Evolutionary conservation across 106 monocot species (phyloP), one percentile per base, ranked within the genome.

Genomic region (Dactylorhiza incarnata): DNA sequence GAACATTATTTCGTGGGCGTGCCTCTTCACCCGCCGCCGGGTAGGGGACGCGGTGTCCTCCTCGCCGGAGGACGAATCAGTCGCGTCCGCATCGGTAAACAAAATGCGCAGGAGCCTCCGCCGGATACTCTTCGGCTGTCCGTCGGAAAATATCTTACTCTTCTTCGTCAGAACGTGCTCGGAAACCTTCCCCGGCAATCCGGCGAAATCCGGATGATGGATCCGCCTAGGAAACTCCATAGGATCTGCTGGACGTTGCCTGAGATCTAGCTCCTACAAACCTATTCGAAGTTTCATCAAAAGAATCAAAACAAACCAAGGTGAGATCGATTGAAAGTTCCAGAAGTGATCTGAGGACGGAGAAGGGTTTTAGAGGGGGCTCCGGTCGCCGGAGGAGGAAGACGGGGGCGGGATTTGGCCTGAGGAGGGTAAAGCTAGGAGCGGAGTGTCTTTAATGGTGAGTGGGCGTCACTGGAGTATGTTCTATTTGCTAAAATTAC

Each of bases 21-120:
- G 79, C 63, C 74, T 62, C 79, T 67, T 79, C 29, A 67, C 56
- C 0, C 73, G 73, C 0, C 45, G 49, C 8, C 72, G 22, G 37
- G 1, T 1, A 0, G 5, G 29, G 25, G 17, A 2, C 3, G 25
- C 54, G 0, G 44, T 4, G 22, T 66, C 79, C 26, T 73, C 73
- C 15, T 80, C 79, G 17, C 49, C 23, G 45, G 74, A 74, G 16
- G 79, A 80, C 5, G 79, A 80, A 56, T 80, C 74, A 10, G 79
- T 80, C 13, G 79, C 79, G 63, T 80, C 79, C 43, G 62, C 74
- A 26, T 80, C 79, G 49, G 49, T 43, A 73, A 80, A 80, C 51
- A 51, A 49, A n/a, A 80, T 45, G 63, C 79, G 73, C 12, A 80
- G 44, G 73, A 80, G 61, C 74, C 52, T 80, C 22, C 25, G 72